Conservation (phyloP, 305 asterid species). For the Stenogyne calaminthoides region DNA sequence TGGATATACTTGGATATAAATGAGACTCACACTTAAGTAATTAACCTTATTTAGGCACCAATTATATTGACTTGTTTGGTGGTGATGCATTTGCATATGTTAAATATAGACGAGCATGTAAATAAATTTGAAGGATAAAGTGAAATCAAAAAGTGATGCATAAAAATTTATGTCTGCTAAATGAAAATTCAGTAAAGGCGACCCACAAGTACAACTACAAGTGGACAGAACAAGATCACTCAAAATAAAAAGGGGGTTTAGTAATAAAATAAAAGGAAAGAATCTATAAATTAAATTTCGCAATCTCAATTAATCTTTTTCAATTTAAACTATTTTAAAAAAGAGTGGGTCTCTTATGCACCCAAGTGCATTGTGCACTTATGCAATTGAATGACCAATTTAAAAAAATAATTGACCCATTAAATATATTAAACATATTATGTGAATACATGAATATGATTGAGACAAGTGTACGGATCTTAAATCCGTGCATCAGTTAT, state of each 20-base stretch:
- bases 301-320: neutral
- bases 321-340: no score
- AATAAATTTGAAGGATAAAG: conserved; percentile 18
- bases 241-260: neutral
- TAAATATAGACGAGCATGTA: conserved; percentile 15
- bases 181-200: conserved; percentile 32
- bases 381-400: no score
- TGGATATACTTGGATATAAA: no score
- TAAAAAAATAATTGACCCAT: no score
- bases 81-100: conserved; percentile 44
- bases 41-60: conserved; percentile 26
- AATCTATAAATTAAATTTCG: neutral
- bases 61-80: conserved; percentile 29
- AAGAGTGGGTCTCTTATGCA: no score
- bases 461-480: no score
- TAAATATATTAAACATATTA: no score
- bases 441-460: no score
- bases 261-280: conserved; percentile 21
- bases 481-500: no score
- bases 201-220: no score
- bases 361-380: no score
- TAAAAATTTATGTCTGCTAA: neutral
- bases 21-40: no score
- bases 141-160: neutral
- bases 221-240: conserved; percentile 26